phyloP scores from a whole-genome alignment of 202 grass and related monocot genomes.

The Brachypodium distachyon region DNA sequence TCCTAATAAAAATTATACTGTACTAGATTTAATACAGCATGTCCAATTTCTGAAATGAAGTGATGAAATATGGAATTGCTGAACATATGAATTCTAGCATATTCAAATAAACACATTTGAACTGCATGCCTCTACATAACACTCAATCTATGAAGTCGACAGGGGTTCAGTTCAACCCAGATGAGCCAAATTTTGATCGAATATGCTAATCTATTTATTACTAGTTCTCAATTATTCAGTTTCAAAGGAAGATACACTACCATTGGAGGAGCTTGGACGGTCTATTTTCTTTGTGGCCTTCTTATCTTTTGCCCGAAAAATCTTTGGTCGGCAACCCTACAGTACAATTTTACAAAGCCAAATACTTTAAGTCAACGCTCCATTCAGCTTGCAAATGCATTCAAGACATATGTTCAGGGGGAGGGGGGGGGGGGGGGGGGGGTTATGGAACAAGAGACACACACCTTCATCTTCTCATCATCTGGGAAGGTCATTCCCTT shows the following conservation, averaged over 20 bases:
- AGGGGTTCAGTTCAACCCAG: not conserved
- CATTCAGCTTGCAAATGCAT: not conserved
- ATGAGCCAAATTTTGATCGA: not conserved
- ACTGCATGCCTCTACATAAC: not conserved
- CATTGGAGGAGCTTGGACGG: slow-evolving; percentile 24
- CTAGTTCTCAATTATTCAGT: not conserved
- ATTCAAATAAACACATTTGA: slow-evolving; percentile 5
- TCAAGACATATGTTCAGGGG: not conserved
- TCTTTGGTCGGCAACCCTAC: slow-evolving; percentile 44
- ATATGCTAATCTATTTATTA: not conserved
- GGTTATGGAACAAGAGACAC: not conserved
- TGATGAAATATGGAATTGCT: slow-evolving; percentile 1
- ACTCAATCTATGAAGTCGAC: not conserved
- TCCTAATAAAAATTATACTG: not conserved
- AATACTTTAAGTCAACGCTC: slow-evolving; percentile 12
- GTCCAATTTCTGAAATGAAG: not conserved
- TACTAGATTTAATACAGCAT: not conserved
- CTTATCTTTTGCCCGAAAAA: slow-evolving; percentile 68
- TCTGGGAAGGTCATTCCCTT: slow-evolving; percentile 43
- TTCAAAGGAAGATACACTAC: slow-evolving; percentile 20
- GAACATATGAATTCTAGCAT: not conserved
- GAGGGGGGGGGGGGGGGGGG: too few relatives aligned
- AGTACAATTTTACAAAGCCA: slow-evolving; percentile 12
- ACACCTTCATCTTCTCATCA: slow-evolving; percentile 69
- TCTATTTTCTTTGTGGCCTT: slow-evolving; percentile 45